Base-by-base conservation (phyloP, 805 yeast species). In the Kluyveromyces siamensis region DNA sequence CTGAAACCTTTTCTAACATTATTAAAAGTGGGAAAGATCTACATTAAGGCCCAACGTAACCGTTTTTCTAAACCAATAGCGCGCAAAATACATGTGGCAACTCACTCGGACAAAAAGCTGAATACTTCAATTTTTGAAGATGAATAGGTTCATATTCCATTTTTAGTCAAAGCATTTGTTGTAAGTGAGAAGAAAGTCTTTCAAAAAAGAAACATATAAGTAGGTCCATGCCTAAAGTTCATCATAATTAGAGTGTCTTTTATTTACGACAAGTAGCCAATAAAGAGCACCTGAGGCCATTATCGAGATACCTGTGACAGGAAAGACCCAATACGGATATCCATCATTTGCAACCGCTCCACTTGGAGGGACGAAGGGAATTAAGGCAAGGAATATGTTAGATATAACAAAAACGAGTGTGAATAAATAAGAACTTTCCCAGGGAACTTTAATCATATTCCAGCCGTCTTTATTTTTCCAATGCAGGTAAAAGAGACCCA, bases 351-450 rank as follows among this genome's bases (percentile, higher is more conserved):
- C 65, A 1, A 56, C 50, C 2, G 56, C 55, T 1, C 52, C 51
- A 2, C 79, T 78, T 0, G 83, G 83, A 2, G 79, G 80, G 0
- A 79, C 63, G 60, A 79, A 79, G 2, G 84, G 84, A 49, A 79
- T 72, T 7, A 79, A 45, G 1, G 81, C 77, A 51, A 79, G 65
- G 48, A 77, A 76, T 4, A 77, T 10, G 52, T 79, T 77, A 7
- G 79, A 70, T 1, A 64, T 3, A 13, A 77, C 55, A 53, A 77
- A 80, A 1, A 76, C 46, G 18, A 61, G 27, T 6, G 69, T 63
- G 8, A 62, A 50, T 1, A 51, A 16, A 52, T 59, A 53, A 30
- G 65, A 62, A 6, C 71, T 58, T 48, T 56, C 52, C 61, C 66
- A 67, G 38, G 53, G 51, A 27, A 57, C 57, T 8, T 50, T 46